phyloP scores from a whole-genome alignment of 805 yeast species.

The Saturnispora halmiae region DNA sequence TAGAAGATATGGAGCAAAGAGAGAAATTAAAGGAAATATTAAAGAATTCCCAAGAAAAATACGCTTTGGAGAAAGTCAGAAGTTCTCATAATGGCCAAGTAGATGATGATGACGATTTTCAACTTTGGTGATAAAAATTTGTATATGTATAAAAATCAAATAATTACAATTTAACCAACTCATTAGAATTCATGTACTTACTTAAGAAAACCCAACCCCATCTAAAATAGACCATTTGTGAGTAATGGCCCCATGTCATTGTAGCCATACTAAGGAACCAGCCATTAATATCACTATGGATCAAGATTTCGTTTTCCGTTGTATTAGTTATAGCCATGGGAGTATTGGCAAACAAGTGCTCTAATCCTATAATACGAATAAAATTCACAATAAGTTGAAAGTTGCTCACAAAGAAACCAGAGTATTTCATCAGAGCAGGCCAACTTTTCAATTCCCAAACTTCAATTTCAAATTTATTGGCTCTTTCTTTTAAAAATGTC shows the following conservation, averaged over 20 bases:
- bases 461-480: too few relatives aligned
- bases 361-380: too few relatives aligned
- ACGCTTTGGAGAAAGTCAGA: constrained; percentile 13
- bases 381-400: too few relatives aligned
- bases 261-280: constrained; percentile 46
- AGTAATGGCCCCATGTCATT: constrained; percentile 72
- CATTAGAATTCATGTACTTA: constrained; percentile 70
- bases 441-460: too few relatives aligned
- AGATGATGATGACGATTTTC: constrained; percentile 25
- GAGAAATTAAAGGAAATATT: constrained; percentile 12
- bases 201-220: constrained; percentile 78
- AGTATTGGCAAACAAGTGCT: too few relatives aligned
- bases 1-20: constrained; percentile 3
- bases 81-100: constrained; percentile 5
- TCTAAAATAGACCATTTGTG: constrained; percentile 95
- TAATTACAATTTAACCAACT: constrained; percentile 32
- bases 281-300: constrained; percentile 33
- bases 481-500: too few relatives aligned
- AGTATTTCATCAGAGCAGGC: too few relatives aligned
- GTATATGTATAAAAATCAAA: background rate
- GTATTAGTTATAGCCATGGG: background rate
- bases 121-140: constrained; percentile 20
- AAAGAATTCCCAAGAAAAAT: constrained; percentile 16
- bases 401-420: too few relatives aligned
- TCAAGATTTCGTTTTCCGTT: constrained; percentile 19